Evolutionary conservation across 106 monocot species (phyloP).

Genomic region (Allium cepa): DNA sequence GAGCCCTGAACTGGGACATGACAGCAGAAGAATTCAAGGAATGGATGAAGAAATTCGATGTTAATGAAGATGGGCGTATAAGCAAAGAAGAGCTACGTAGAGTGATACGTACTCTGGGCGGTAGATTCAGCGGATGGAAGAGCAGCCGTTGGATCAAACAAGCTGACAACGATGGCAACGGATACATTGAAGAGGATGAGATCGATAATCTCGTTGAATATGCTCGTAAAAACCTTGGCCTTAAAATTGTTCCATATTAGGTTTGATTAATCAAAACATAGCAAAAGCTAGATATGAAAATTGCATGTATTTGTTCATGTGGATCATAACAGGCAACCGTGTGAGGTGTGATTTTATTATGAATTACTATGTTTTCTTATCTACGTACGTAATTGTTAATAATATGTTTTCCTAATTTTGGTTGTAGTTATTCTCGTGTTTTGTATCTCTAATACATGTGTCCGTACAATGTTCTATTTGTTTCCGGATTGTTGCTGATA

Average conservation of each 20-base stretch:
- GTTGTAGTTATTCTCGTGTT: too few species aligned
- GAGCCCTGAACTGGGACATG: constrained; percentile 16
- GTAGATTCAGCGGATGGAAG: constrained; percentile 36
- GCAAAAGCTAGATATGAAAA: too few species aligned
- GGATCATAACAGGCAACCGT: too few species aligned
- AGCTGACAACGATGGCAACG: constrained; percentile 13
- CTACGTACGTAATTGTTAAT: too few species aligned
- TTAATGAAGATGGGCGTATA: constrained; percentile 39
- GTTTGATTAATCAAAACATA: too few species aligned
- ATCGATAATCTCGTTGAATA: constrained; percentile 14
- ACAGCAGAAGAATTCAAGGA: constrained; percentile 28
- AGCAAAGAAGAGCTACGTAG: constrained; percentile 45
- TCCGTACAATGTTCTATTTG: too few species aligned
- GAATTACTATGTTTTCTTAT: too few species aligned
- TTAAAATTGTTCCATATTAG: constrained; percentile 2
- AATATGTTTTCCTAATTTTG: too few species aligned
- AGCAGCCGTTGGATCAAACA: constrained; percentile 25
- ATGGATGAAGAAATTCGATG: constrained; percentile 47
- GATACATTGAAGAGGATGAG: constrained; percentile 13
- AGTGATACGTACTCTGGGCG: constrained; percentile 28
- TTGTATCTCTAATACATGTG: too few species aligned
- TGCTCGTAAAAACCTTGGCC: not conserved
- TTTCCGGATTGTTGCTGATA: too few species aligned
- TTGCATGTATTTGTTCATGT: too few species aligned
- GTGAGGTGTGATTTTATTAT: too few species aligned